Conservation (phyloP, 495 filamentous ascomycete genomes). For the Aspergillus affinis region DNA sequence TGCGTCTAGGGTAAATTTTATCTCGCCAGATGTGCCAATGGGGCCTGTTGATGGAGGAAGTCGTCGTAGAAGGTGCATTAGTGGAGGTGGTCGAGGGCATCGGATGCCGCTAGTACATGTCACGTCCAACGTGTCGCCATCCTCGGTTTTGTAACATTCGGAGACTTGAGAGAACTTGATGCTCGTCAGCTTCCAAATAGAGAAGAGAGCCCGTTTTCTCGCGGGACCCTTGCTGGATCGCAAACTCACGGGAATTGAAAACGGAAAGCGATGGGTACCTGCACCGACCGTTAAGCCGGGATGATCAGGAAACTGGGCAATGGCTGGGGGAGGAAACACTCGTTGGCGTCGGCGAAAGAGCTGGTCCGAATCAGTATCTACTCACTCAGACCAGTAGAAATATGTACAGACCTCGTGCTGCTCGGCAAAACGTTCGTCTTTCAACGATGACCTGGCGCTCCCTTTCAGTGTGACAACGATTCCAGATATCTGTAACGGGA, state of each 20-base stretch:
- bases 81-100: not conserved
- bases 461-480: conserved; percentile 11
- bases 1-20: conserved; percentile 14
- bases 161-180: conserved; percentile 13
- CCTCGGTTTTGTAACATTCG: conserved; percentile 9
- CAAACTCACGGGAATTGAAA: conserved; percentile 10
- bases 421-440: conserved; percentile 4
- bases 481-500: conserved; percentile 5
- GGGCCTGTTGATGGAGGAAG: conserved; percentile 17
- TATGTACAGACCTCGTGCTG: conserved; percentile 10
- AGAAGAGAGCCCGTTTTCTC: not conserved
- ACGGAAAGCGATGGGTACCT: conserved; percentile 9
- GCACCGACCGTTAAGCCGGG: conserved; percentile 5
- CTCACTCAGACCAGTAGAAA: not conserved
- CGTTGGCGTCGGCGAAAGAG: not conserved
- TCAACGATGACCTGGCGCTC: conserved; percentile 7
- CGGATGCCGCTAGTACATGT: not conserved
- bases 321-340: conserved; percentile 10
- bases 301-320: not conserved
- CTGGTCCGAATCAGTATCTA: not conserved
- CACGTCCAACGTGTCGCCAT: not conserved
- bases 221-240: not conserved
- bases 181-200: not conserved
- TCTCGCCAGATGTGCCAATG: conserved; percentile 6
- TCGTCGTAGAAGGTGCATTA: conserved; percentile 13